Evolutionary conservation across 768 basidiomycete genomes (phyloP).

Genomic region (Vararia minispora): DNA sequence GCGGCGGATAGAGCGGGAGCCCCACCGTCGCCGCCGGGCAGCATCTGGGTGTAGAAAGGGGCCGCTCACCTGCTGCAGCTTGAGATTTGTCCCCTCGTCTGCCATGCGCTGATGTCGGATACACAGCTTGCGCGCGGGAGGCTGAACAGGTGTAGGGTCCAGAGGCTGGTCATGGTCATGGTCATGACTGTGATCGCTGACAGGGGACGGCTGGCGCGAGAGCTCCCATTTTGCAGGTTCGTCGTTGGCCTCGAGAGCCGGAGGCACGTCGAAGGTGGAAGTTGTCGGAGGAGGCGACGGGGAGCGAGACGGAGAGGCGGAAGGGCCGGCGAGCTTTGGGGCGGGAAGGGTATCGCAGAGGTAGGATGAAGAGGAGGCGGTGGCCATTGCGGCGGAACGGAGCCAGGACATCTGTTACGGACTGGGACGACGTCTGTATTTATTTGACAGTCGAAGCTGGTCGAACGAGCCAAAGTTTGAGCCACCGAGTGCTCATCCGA

Average conservation of each 20-base stretch:
- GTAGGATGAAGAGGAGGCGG: constrained; percentile 25
- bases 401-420: no score
- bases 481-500: no score
- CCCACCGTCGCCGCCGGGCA: not conserved
- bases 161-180: constrained; percentile 5
- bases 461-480: no score
- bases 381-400: no score
- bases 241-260: not conserved
- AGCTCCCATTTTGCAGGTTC: not conserved
- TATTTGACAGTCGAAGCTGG: no score
- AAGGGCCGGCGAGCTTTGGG: constrained; percentile 38
- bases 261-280: constrained; percentile 16
- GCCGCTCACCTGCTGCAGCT: constrained; percentile 71
- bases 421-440: no score
- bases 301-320: constrained; percentile 8
- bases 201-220: no score
- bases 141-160: constrained; percentile 17
- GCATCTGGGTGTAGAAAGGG: not conserved
- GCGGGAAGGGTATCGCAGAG: constrained; percentile 67
- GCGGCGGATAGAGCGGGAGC: not conserved
- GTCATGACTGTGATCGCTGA: not conserved
- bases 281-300: constrained; percentile 18
- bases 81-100: constrained; percentile 86
- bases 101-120: constrained; percentile 94
- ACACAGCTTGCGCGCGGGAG: constrained; percentile 66